Base-by-base conservation (phyloP, 1,139 yeast genomes). In the Geotrichum macrosporum region DNA sequence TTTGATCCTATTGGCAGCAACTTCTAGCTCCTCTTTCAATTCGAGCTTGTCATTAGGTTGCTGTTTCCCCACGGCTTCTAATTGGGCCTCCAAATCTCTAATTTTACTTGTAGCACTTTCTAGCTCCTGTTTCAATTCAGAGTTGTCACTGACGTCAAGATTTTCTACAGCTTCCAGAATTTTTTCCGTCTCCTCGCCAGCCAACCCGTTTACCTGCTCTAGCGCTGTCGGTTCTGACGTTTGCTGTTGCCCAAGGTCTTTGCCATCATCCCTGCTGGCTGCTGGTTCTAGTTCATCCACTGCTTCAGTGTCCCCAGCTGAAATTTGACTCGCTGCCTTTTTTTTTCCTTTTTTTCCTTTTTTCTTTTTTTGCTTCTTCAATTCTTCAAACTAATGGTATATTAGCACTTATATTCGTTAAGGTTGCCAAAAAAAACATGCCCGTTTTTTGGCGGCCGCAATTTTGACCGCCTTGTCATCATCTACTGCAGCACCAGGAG, bases 381-480 rank as follows among this genome's bases (percentile, higher is more conserved):
- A 66, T 54, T 78, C 81, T 52, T 79, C 84, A 56, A 74, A 77
- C 69, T 68, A 50, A 24, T 8, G 9, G 5, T 27, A 18, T 19
- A 9, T 9, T 22, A 9, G 8, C 2, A 5, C 4, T 5, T n/a
- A n/a, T 16, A 43, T 44, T 34, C 44, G 47, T 44, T 34, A 18
- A 8, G 12, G 16, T 35, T 35, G 13, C 21, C 13, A 10, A 26
- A 15, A 15, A 26, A 18, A 20, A 48, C 59, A n/a, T 52, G 65
- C 72, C 61, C 76, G 74, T 66, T 78, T 78, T 57, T 79, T 73
- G 12, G 86, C 86, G 1, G 79, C 79, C 52, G 79, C 84, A 44
- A 81, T 67, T 61, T 78, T 72, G 57, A 77, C 81, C 50, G 77
- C 80, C 53, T 77, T 75, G 32, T 64, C 54, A 30, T 45, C 48